Conservation (phyloP, 768 basidiomycete species). For the Mycena chlorophos region DNA sequence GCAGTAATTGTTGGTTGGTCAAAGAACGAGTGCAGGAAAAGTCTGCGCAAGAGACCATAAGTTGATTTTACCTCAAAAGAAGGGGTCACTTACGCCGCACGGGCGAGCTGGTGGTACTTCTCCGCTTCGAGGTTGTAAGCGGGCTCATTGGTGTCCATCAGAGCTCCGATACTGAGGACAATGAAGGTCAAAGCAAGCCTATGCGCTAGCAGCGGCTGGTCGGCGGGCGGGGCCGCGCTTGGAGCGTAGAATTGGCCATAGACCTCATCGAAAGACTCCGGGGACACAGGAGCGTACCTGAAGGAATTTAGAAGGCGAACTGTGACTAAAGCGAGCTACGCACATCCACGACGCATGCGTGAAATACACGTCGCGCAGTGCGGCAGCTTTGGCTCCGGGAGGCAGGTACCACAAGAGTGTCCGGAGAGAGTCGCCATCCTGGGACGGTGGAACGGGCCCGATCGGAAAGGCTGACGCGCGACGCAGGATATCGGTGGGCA, state of each 20-base stretch:
- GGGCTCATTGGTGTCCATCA: constrained; percentile 56
- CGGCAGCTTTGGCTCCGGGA: constrained; percentile 55
- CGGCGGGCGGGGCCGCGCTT: constrained; percentile 41
- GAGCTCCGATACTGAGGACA: constrained; percentile 63
- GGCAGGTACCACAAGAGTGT: constrained; percentile 73
- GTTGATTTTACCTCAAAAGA: constrained; percentile 8
- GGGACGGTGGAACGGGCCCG: constrained; percentile 37
- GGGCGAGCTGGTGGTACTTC: constrained; percentile 67
- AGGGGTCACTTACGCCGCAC: constrained; percentile 42
- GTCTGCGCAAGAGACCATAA: constrained; percentile 12
- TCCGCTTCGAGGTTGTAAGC: constrained; percentile 69
- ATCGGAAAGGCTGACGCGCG: constrained; percentile 70
- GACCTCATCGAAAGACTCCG: constrained; percentile 63
- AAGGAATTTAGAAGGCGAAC: constrained; percentile 16
- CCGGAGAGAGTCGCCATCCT: constrained; percentile 50
- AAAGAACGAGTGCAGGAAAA: constrained; percentile 64
- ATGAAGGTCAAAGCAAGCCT: constrained; percentile 66
- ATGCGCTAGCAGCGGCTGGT: constrained; percentile 57
- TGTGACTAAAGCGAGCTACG: constrained; percentile 26
- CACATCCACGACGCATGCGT: constrained; percentile 73
- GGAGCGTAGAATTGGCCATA: constrained; percentile 58
- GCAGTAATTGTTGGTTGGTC: constrained; percentile 69
- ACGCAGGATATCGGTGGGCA: constrained; percentile 60
- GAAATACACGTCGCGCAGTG: constrained; percentile 61
- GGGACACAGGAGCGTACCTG: constrained; percentile 69